A percentile compares a stretch with the other conserved stretches of the same genome.
Evolutionary conservation across 1,284 basidiomycete species (phyloP).

Genomic region (Papiliotrema terrestris): DNA sequence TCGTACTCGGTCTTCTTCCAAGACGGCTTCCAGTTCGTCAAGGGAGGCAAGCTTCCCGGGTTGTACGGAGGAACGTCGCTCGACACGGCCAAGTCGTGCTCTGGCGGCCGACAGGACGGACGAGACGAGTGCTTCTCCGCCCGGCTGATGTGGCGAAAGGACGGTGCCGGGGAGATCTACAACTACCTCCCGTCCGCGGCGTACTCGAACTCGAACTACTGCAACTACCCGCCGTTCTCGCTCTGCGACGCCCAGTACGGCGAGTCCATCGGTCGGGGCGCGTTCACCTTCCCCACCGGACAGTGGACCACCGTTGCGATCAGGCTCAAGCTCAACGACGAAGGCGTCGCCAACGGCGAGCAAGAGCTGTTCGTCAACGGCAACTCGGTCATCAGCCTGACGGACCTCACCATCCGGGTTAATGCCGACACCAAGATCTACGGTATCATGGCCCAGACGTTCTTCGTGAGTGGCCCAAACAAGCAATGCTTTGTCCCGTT

Average conservation of each 20-base stretch:
- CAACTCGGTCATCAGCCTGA: conserved; percentile 57
- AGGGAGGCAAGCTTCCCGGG: conserved; percentile 51
- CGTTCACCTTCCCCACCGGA: conserved; percentile 62
- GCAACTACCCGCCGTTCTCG: conserved; percentile 24
- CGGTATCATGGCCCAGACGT: conserved; percentile 65
- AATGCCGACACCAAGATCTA: conserved; percentile 53
- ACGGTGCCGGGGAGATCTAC: conserved; percentile 44
- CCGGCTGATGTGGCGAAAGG: conserved; percentile 48
- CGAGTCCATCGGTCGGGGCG: conserved; percentile 62
- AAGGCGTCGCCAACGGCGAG: conserved; percentile 53
- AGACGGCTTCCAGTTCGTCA: conserved; percentile 44
- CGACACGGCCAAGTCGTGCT: conserved; percentile 42
- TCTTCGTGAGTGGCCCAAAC: conserved; percentile 60
- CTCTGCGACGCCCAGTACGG: conserved; percentile 40
- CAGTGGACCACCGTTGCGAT: conserved; percentile 63
- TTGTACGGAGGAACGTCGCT: conserved; percentile 38
- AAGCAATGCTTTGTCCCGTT: background rate
- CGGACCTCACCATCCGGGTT: conserved; percentile 55
- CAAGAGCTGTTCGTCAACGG: conserved; percentile 60
- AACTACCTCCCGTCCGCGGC: conserved; percentile 33
- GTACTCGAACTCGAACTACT: conserved; percentile 21
- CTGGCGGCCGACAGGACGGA: conserved; percentile 44
- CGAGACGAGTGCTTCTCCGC: conserved; percentile 47
- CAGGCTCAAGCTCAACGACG: conserved; percentile 61
- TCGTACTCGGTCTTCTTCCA: conserved; percentile 48